Evolutionary conservation across 164 flowering plant genomes (phyloP).

Genomic region (Akebia trifoliata): DNA sequence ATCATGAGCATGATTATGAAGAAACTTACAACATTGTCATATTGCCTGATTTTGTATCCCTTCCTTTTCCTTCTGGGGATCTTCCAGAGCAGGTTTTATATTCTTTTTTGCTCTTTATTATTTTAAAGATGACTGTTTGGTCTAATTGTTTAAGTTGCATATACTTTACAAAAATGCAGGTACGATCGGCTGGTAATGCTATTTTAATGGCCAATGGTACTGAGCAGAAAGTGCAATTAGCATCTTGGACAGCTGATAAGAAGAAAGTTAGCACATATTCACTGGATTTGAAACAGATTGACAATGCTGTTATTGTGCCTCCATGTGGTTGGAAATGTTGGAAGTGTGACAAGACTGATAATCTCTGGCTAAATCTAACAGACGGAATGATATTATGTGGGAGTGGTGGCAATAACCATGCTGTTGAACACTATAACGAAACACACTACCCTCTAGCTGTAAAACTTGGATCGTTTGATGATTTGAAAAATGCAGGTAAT

Average conservation of each 20-base stretch:
- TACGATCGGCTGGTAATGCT: slow-evolving; percentile 86
- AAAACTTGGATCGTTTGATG: slow-evolving; percentile 94
- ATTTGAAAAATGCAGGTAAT: slow-evolving; percentile 94
- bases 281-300: slow-evolving; percentile 59
- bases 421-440: slow-evolving; percentile 72
- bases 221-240: slow-evolving; percentile 79
- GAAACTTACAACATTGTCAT: slow-evolving; percentile 59
- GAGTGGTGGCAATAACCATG: slow-evolving; percentile 97
- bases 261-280: slow-evolving; percentile 74
- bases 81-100: slow-evolving; percentile 81
- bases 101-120: background rate
- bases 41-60: slow-evolving; percentile 65
- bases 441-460: slow-evolving; percentile 89
- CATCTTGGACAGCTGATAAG: slow-evolving; percentile 85
- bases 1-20: slow-evolving; percentile 73
- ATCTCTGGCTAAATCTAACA: slow-evolving; percentile 92
- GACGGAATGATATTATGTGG: slow-evolving; percentile 99
- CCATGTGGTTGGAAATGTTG: slow-evolving; percentile 94
- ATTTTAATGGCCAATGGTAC: slow-evolving; percentile 76
- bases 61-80: slow-evolving; percentile 91
- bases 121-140: slow-evolving; percentile 2
- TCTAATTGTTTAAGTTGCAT: background rate
- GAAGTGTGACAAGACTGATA: slow-evolving; percentile 87
- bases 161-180: slow-evolving; percentile 37
- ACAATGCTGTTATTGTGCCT: slow-evolving; percentile 68